Base-by-base conservation (phyloP, 2,329 filamentous ascomycete species). In the Ustulina deusta region DNA sequence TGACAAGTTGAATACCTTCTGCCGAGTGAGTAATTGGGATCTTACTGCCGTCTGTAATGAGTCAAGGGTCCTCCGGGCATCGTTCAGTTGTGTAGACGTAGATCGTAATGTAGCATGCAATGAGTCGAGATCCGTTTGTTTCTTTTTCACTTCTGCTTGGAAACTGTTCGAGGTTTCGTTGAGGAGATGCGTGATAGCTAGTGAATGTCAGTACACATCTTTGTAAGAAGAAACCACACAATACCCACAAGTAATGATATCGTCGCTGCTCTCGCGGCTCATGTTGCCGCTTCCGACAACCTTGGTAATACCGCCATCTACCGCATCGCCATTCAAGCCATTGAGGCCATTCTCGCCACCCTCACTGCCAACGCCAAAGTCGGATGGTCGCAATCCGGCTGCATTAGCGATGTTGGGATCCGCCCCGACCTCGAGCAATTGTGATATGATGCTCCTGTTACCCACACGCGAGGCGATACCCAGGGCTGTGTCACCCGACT, bases 361-460 rank as follows among this genome's bases (percentile, higher is more conserved):
- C 13, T 85, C 84, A 58, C 89, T 88, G 5, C 93, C 93, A 32
- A 98, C 93, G 9, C 95, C 95, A 81, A 99, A 99, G 78, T 98
- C 96, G n/a, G 94, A 85, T 0, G 96, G 94, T 44, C 93, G 87
- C 13, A 98, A 85, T 22, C 95, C 94, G 51, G 94, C 94, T 56
- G 94, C 90, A 75, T 99, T 99, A 6, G 93, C 88, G 75, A 98
- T 94, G 61, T 91, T 89, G n/a, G 94, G 91, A 78, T 98, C 94
- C 1, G 96, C 96, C 64, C 95, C 94, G 49, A 99, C 94, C 80
- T 99, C 96, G 11, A 98, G 85, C 36, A 99, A 84, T 78, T 99
- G 96, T n/a, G 94, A 95, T 65, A 98, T 97, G 74, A 99, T 97
- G 74, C 93, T 97, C 63, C 92, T 87, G 78, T 97, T 98, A 25